phyloP scores from a whole-genome alignment of 148 eudicot species.

The Rhododendron vialii region DNA sequence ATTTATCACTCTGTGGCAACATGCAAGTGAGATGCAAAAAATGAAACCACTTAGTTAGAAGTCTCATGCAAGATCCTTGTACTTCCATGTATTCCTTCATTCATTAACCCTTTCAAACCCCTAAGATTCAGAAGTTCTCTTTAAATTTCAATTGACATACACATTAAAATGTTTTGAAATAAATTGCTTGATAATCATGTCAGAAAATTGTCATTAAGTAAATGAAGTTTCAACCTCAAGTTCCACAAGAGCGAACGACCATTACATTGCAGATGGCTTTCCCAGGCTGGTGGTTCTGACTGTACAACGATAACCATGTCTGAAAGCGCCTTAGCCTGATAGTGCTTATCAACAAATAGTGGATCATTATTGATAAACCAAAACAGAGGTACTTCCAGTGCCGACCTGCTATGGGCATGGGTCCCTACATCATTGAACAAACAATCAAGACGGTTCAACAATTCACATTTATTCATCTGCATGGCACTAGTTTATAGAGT shows the following conservation, averaged over 20 bases:
- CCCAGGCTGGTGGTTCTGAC: conserved; percentile 87
- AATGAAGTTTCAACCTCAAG: conserved; percentile 51
- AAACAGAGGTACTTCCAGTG: conserved; percentile 88
- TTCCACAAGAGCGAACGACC: conserved; percentile 76
- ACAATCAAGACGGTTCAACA: background rate
- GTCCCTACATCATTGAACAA: conserved; percentile 48
- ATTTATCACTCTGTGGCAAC: background rate
- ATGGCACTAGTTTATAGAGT: background rate
- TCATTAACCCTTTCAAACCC: background rate
- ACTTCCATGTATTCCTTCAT: background rate
- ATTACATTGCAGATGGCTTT: conserved; percentile 94
- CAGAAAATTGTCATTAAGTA: background rate
- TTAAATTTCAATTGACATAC: background rate
- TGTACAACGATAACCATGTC: conserved; percentile 94
- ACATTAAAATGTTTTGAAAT: background rate
- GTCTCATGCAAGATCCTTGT: background rate
- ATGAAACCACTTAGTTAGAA: background rate
- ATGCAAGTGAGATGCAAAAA: background rate
- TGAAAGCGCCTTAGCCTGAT: conserved; percentile 91
- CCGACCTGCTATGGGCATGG: conserved; percentile 77
- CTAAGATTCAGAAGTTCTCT: background rate
- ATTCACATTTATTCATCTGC: background rate
- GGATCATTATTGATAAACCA: conserved; percentile 87
- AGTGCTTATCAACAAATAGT: conserved; percentile 85
- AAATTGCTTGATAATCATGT: background rate